phyloP scores from a whole-genome alignment of 306 rosid genomes.

The Pyrus betulifolia region DNA sequence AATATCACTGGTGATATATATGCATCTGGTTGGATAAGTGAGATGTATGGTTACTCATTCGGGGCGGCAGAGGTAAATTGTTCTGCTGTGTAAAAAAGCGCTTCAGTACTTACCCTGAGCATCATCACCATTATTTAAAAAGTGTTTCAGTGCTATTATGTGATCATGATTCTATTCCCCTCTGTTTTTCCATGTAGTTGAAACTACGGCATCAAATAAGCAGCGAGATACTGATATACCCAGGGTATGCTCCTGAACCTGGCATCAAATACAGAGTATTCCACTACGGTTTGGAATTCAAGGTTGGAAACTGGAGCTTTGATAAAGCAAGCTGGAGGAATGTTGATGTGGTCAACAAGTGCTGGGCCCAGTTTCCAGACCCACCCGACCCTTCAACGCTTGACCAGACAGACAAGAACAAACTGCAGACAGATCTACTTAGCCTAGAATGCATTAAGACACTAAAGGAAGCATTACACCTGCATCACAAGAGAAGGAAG shows the following conservation, averaged over 20 bases:
- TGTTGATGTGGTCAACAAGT: conserved; percentile 60
- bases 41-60: conserved; percentile 97
- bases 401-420: conserved; percentile 22
- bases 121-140: no score
- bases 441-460: conserved; percentile 79
- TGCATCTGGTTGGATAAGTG: conserved; percentile 94
- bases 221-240: conserved; percentile 68
- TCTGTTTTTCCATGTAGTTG: conserved; percentile 47
- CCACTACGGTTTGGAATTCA: conserved; percentile 81
- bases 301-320: conserved; percentile 93
- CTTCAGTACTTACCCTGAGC: neutral
- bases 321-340: conserved; percentile 87
- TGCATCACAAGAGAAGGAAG: conserved; percentile 56
- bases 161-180: neutral
- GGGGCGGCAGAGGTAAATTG: conserved; percentile 94
- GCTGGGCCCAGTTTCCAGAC: conserved; percentile 82
- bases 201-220: conserved; percentile 57
- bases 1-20: conserved; percentile 94
- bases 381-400: conserved; percentile 68
- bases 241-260: conserved; percentile 68
- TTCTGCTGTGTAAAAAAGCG: neutral
- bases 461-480: conserved; percentile 63
- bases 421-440: conserved; percentile 54
- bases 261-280: conserved; percentile 83
- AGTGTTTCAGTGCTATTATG: neutral